Evolutionary conservation across 208 protist genomes (phyloP).

Genomic region (Porcisia hertigi): DNA sequence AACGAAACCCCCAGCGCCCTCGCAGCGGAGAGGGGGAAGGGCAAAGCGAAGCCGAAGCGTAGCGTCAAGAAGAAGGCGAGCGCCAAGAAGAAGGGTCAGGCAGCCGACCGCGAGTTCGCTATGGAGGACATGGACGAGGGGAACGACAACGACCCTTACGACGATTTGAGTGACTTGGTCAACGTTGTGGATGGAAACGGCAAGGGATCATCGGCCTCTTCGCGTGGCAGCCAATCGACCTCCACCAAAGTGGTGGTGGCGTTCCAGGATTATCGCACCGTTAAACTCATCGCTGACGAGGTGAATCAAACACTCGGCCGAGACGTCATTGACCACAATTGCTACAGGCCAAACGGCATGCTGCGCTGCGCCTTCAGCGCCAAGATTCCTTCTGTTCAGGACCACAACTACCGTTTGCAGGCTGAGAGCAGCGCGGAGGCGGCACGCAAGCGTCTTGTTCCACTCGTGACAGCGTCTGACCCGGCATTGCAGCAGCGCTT

Average conservation of each 20-base stretch:
- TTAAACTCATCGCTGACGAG: conserved; percentile 78
- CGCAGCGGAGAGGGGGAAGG: background rate
- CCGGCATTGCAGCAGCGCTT: conserved; percentile 54
- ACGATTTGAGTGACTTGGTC: conserved; percentile 45
- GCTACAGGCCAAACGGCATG: conserved; percentile 78
- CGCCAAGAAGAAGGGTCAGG: background rate
- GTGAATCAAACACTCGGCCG: conserved; percentile 72
- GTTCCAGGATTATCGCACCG: conserved; percentile 80
- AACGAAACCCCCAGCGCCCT: background rate
- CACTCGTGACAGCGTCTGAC: conserved; percentile 47
- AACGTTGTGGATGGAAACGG: conserved; percentile 38
- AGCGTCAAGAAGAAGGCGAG: background rate
- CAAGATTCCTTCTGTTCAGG: conserved; percentile 45
- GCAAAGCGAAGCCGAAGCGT: background rate
- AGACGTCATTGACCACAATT: conserved; percentile 65
- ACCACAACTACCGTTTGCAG: conserved; percentile 25
- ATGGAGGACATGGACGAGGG: conserved; percentile 8
- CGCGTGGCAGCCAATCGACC: background rate
- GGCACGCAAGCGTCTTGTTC: conserved; percentile 42
- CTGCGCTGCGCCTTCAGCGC: conserved; percentile 78
- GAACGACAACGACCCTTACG: conserved; percentile 27
- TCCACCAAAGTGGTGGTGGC: conserved; percentile 52
- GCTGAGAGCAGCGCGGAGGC: conserved; percentile 2
- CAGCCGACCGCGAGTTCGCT: background rate
- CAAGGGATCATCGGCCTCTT: background rate